Percentiles rank a stretch among this genome's conserved stretches.
Conservation (phyloP, 2,329 filamentous ascomycete species). For the Fusarium circinatum region DNA sequence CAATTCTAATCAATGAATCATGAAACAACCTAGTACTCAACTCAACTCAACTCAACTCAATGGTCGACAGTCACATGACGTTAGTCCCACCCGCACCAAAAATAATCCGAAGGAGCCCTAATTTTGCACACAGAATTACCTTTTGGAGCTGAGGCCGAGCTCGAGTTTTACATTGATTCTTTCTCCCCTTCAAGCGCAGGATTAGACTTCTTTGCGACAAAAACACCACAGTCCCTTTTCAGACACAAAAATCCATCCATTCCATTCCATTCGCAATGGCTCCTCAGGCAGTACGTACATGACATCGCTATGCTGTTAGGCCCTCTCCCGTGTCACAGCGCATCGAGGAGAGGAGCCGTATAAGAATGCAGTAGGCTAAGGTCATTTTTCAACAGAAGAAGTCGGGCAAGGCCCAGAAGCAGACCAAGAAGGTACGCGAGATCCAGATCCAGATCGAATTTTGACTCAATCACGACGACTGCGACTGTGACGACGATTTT, state of each 20-base stretch:
- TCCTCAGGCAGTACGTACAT: conserved; percentile 86
- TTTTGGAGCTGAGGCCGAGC: not conserved
- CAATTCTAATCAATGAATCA: not conserved
- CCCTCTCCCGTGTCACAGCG: conserved; percentile 50
- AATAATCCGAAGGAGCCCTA: conserved; percentile 46
- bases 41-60: not conserved
- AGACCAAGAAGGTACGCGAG: conserved; percentile 81
- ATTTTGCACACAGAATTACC: conserved; percentile 26
- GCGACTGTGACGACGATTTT: not conserved
- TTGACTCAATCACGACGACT: not conserved
- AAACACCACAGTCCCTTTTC: conserved; percentile 44
- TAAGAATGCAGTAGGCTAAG: conserved; percentile 94
- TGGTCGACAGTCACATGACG: conserved; percentile 4
- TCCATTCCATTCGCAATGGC: conserved; percentile 73
- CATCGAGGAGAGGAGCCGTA: conserved; percentile 34
- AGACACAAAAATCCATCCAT: conserved; percentile 42
- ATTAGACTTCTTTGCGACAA: conserved; percentile 75
- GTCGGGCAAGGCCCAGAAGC: conserved; percentile 77
- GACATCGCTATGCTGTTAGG: conserved; percentile 92
- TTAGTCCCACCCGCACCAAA: not conserved
- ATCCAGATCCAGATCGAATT: not conserved
- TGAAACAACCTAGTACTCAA: no score
- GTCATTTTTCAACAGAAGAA: conserved; percentile 71
- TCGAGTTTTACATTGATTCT: conserved; percentile 18
- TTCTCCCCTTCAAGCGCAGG: conserved; percentile 71